Base-by-base conservation (phyloP, 805 yeast species). In the Sungouiella thailandica region DNA sequence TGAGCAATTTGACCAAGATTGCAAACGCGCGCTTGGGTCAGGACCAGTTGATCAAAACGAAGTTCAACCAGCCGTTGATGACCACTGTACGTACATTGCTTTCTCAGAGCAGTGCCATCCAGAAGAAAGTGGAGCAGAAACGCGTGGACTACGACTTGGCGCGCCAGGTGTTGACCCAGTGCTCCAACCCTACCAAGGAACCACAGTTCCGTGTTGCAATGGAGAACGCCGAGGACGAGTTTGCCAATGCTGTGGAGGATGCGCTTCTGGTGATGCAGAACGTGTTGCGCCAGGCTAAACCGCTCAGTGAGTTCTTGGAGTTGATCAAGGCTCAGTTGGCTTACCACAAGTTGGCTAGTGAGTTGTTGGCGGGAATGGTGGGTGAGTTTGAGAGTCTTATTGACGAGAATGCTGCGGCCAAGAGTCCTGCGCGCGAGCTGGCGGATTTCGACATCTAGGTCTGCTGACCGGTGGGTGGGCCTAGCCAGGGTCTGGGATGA, bases 181-280 rank as follows among this genome's bases (percentile, higher is more conserved):
- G 70, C 48, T 43, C 65, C 7, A 64, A 65, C 40, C 67, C 72
- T 4, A 47, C 60, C 23, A 78, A 78, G 59, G 82, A 81, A 53
- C 86, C 89, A 12, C 78, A 78, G 31, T 72, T 82, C 40, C 71
- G 89, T 50, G 83, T 80, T 31, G 74, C 78, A 43, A 80, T 86
- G 73, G 95, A 86, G 60, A 75, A 80, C 41, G 78, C 86, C 32
- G 96, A 86, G 63, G 96, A 86, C 52, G 89, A 83, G 52, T 86
- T 86, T 57, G 95, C 93, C 29, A 85, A 83, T 47, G 82, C 89
- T 16, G 87, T 87, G 23, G 95, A 86, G 62, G 93, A 83, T 52
- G 93, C 95, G 25, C 86, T 85, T 35, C 66, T 78, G 25, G 76
- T 82, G 39, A 81, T 86, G 89, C 85, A 80, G 64, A 79, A 80